A percentile compares a stretch with the other conserved stretches of the same genome.
Conservation (phyloP, 1,284 basidiomycete genomes). For the Xerocomus amazonicus region DNA sequence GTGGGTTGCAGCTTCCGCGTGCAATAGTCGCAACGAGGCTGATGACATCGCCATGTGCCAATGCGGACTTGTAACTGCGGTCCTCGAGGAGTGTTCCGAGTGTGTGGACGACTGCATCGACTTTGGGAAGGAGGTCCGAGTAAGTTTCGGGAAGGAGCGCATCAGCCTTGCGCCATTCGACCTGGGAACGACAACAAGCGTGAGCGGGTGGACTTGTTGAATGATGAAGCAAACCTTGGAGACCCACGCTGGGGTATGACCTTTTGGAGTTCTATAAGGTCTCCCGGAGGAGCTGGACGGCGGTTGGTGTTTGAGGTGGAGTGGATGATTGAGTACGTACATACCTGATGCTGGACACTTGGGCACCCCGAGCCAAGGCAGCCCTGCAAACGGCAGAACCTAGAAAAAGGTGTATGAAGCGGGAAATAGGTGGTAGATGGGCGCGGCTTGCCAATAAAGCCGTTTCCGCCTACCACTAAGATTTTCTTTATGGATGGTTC, state of each 20-base stretch:
- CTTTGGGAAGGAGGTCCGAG: constrained; percentile 58
- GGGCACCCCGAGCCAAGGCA: constrained; percentile 79
- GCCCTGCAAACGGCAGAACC: constrained; percentile 90
- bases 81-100: constrained; percentile 91
- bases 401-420: constrained; percentile 31
- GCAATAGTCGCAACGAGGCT: constrained; percentile 51
- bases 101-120: constrained; percentile 87
- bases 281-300: constrained; percentile 72
- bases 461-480: constrained; percentile 91
- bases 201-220: constrained; percentile 7
- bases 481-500: constrained; percentile 52
- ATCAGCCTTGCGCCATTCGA: constrained; percentile 79
- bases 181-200: constrained; percentile 40
- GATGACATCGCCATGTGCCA: constrained; percentile 56
- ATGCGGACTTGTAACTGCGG: constrained; percentile 73
- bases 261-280: constrained; percentile 84
- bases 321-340: constrained; percentile 18
- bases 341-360: constrained; percentile 87
- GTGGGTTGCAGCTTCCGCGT: constrained; percentile 50
- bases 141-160: constrained; percentile 79
- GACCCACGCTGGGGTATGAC: constrained; percentile 86
- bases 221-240: constrained; percentile 47
- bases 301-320: neutral
- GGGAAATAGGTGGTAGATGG: neutral
- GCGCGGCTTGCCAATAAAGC: constrained; percentile 73